Evolutionary conservation across 176 grass and related monocot genomes (phyloP), one percentile per base, ranked within the genome.

Genomic region (Thalia dealbata): DNA sequence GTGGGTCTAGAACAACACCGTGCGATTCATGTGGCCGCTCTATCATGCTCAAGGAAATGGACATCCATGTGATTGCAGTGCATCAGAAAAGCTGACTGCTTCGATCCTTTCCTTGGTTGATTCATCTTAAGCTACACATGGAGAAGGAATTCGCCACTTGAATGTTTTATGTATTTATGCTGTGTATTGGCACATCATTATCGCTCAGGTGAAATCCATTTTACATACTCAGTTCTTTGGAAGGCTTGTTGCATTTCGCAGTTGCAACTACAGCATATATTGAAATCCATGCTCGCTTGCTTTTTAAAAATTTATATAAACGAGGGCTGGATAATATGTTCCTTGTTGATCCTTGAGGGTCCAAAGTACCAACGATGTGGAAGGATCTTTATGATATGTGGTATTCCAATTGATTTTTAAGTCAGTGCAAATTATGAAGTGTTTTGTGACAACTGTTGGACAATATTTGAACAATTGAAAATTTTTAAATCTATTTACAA

Each of bases 11-110:
- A 73, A 99, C 95, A 24, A 87, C 87, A 68, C 95, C 90, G 14
- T 99, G 95, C 43, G 90, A 93, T 72, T 99, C 90, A 6, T 99
- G 90, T 52, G 90, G 90, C 0, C 83, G 90, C 29, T 93, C 90
- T 2, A 83, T 99, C 38, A 99, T 93, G 90, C 85, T 99, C 27
- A 99, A 99, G 80, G 90, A 99, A 13, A 99, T 99, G 95, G 90
- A 99, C 72, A 83, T 99, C 23, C 95, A 99, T 76, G 76, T 84
- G 52, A 84, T 85, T 52, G 95, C 83, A 52, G 90, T 99, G 44
- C 95, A 99, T 79, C 87, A 93, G 69, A 99, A 93, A 77, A 99
- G 87, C 81, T 93, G 69, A 88, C 29, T 71, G 26, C 43, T 12
- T 52, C 29, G 7, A 29, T 52, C 13, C 45, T 51, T 58, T 19